These are phyloP conservation scores for Priceomyces carsonii DNA, from an alignment of 805 yeast species.

Conservation along the genomic window DNA sequence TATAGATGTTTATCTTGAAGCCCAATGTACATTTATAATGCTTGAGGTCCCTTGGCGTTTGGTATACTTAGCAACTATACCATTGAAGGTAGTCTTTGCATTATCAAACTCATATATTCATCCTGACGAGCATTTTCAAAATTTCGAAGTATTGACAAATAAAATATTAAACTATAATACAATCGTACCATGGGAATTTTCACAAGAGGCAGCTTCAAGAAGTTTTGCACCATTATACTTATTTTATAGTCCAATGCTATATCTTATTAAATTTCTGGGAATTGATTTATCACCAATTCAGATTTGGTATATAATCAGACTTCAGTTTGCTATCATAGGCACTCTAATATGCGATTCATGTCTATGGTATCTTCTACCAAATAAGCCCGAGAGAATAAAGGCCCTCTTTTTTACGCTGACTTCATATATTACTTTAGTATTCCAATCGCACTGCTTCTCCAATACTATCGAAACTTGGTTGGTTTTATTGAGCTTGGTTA, in stretches of 20 bases:
- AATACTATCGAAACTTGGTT: constrained; percentile 75
- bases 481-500: constrained; percentile 49
- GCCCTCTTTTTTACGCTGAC: constrained; percentile 53
- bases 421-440: constrained; percentile 70
- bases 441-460: constrained; percentile 88
- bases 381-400: constrained; percentile 50
- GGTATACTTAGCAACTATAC: constrained; percentile 45
- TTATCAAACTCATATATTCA: constrained; percentile 83
- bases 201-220: constrained; percentile 56
- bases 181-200: constrained; percentile 83
- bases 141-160: constrained; percentile 69
- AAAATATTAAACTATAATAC: constrained; percentile 45
- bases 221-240: constrained; percentile 69
- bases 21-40: background rate
- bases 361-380: constrained; percentile 48
- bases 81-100: constrained; percentile 55
- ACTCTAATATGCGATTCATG: constrained; percentile 42
- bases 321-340: constrained; percentile 43
- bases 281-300: constrained; percentile 46
- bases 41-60: constrained; percentile 45
- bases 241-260: constrained; percentile 66
- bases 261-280: constrained; percentile 28
- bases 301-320: constrained; percentile 54
- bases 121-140: constrained; percentile 97
- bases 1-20: no score